phyloP scores from a whole-genome alignment of 148 eudicot species.

The Rhododendron vialii region DNA sequence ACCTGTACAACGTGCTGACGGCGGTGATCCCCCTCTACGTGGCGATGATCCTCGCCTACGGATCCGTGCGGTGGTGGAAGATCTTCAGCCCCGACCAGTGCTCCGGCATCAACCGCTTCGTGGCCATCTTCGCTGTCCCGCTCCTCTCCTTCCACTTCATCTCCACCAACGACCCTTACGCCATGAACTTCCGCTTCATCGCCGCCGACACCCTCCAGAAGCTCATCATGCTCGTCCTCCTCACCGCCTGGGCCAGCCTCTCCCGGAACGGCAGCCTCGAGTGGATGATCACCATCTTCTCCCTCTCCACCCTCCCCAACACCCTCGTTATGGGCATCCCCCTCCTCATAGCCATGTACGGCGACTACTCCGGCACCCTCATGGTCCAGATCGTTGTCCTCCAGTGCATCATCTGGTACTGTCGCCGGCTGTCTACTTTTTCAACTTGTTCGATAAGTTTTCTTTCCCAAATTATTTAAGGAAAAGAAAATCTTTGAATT shows the following conservation, averaged over 20 bases:
- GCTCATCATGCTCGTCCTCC: slow-evolving; percentile 40
- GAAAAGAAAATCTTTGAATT: too few species aligned
- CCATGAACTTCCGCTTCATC: slow-evolving; percentile 61
- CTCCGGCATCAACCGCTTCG: slow-evolving; percentile 81
- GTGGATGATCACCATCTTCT: slow-evolving; percentile 72
- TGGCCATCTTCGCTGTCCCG: slow-evolving; percentile 72
- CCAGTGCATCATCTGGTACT: slow-evolving; percentile 66
- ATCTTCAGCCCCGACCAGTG: slow-evolving; percentile 84
- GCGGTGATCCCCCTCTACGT: slow-evolving; percentile 81
- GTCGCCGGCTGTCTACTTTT: too few species aligned
- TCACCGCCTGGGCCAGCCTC: slow-evolving; percentile 52
- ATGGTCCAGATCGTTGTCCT: slow-evolving; percentile 80
- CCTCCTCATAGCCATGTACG: slow-evolving; percentile 68
- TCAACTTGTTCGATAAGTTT: too few species aligned
- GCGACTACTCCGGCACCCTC: slow-evolving; percentile 38
- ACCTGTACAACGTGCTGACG: slow-evolving; percentile 66
- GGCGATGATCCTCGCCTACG: slow-evolving; percentile 82
- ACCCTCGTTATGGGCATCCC: slow-evolving; percentile 89
- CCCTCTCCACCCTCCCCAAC: slow-evolving; percentile 65
- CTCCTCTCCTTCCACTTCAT: slow-evolving; percentile 75
- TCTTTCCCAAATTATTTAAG: too few species aligned
- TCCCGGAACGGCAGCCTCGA: slow-evolving; percentile 51
- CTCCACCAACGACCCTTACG: slow-evolving; percentile 57
- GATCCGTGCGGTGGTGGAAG: slow-evolving; percentile 87
- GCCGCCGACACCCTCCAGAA: slow-evolving; percentile 79